Base-by-base conservation (phyloP, 2,329 filamentous ascomycete genomes). In the Trichoderma breve region DNA sequence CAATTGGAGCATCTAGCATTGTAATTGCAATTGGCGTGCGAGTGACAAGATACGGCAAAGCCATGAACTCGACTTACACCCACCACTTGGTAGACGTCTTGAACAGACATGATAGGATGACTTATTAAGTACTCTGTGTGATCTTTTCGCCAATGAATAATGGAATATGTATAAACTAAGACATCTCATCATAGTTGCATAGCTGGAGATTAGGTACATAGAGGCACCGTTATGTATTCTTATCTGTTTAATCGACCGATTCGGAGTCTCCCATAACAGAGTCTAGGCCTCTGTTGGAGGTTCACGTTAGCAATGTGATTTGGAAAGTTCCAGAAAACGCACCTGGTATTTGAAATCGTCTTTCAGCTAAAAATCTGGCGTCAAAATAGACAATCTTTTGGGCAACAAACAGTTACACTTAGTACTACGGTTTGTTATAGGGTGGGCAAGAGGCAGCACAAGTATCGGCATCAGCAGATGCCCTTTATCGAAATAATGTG, bases 321-420 rank as follows among this genome's bases (percentile, higher is more conserved):
- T 39, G 36, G 5, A 7, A 43, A 43, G 7, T 9, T 43, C 7
- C 1, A 43, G 39, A 43, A 9, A 43, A 36, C 18, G 7, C 7
- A n/a, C 6, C n/a, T n/a, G 15, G 9, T 7, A n/a, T 6, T 43
- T 0, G 39, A 43, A 36, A 18, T 8, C 0, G 3, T 0, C 39
- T n/a, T 43, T n/a, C 15, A 43, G 4, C 9, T 6, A 14, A 43
- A n/a, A 0, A 1, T n/a, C 15, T 43, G 39, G 6, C 1, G 3
- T 43, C 18, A 8, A 43, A n/a, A 43, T 43, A 4, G 39, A 39
- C 1, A 39, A 4, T 43, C 15, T 9, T 43, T 3, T 43, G 7
- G 0, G 7, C 7, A 43, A 43, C 15, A 8, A n/a, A 43, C n/a
- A 43, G 15, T 43, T 36, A 36, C 34, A 36, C 34, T 2, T 7